Conservation (phyloP, 2,329 filamentous ascomycete genomes). For the Penicillium brasilianum region DNA sequence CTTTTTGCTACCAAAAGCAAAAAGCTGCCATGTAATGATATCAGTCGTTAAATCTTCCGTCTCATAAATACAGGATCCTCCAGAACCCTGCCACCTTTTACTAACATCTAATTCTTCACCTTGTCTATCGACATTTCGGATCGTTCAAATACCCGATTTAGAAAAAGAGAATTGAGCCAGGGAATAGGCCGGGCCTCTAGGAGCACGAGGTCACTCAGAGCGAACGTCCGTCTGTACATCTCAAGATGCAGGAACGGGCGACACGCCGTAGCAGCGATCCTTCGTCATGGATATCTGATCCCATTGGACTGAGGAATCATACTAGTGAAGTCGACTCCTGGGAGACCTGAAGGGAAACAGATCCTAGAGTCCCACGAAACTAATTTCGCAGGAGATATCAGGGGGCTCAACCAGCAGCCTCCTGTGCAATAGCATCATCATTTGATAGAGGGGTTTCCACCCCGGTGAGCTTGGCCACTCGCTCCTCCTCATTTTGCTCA, state of each 20-base stretch:
- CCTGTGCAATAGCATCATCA: constrained; percentile 29
- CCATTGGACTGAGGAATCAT: constrained; percentile 22
- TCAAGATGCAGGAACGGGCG: constrained; percentile 5
- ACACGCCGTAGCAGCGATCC: constrained; percentile 31
- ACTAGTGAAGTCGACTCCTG: constrained; percentile 14
- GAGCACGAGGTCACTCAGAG: constrained; percentile 30
- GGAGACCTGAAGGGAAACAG: constrained; percentile 18
- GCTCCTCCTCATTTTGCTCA: constrained; percentile 77
- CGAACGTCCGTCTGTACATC: constrained; percentile 13
- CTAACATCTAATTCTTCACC: constrained; percentile 20
- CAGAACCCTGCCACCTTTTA: constrained; percentile 28
- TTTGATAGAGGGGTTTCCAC: constrained; percentile 27
- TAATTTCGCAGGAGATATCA: constrained; percentile 26
- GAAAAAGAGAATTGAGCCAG: constrained; percentile 15
- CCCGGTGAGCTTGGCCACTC: constrained; percentile 51
- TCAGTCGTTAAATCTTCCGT: constrained; percentile 35
- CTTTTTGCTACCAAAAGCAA: constrained; percentile 40
- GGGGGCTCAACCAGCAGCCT: constrained; percentile 36
- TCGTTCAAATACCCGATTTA: constrained; percentile 3
- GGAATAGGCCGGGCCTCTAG: constrained; percentile 32
- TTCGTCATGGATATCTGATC: constrained; percentile 33
- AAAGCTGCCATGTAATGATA: constrained; percentile 38
- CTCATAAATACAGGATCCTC: constrained; percentile 36
- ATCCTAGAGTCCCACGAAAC: constrained; percentile 37
- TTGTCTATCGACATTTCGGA: constrained; percentile 16